Conservation (phyloP, 2,329 filamentous ascomycete species). For the Chaetomium globosum region DNA sequence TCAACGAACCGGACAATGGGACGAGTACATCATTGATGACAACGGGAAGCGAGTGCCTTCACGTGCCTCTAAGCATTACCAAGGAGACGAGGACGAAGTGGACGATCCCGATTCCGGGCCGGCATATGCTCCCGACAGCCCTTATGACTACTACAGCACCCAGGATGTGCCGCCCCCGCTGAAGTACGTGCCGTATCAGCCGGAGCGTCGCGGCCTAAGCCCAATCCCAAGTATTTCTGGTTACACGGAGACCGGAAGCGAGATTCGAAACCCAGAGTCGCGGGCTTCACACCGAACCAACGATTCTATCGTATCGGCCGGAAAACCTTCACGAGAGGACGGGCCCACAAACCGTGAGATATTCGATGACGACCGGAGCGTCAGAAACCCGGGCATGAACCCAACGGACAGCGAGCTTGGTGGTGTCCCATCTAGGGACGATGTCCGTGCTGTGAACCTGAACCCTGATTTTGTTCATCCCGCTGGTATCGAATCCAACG, state of each 20-base stretch:
- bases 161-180: conserved; percentile 67
- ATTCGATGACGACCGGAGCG: conserved; percentile 62
- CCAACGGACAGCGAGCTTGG: conserved; percentile 61
- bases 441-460: conserved; percentile 69
- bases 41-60: conserved; percentile 49
- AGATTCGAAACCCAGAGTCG: conserved; percentile 60
- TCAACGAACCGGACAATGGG: conserved; percentile 47
- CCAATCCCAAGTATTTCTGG: conserved; percentile 93
- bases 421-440: conserved; percentile 64
- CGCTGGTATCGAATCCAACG: conserved; percentile 82
- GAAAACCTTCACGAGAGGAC: conserved; percentile 56
- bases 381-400: conserved; percentile 58
- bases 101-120: conserved; percentile 49
- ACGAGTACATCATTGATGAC: conserved; percentile 53
- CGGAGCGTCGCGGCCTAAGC: conserved; percentile 73
- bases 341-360: conserved; percentile 50
- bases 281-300: conserved; percentile 53
- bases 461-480: conserved; percentile 76
- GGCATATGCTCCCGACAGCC: conserved; percentile 39
- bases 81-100: conserved; percentile 49
- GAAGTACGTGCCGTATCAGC: conserved; percentile 69
- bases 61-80: conserved; percentile 31
- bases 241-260: conserved; percentile 70
- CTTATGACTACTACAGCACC: conserved; percentile 56
- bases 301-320: conserved; percentile 65